These are phyloP conservation scores for Nicotiana knightiana DNA, from an alignment of 257 asterid genomes.

Conservation along the genomic window DNA sequence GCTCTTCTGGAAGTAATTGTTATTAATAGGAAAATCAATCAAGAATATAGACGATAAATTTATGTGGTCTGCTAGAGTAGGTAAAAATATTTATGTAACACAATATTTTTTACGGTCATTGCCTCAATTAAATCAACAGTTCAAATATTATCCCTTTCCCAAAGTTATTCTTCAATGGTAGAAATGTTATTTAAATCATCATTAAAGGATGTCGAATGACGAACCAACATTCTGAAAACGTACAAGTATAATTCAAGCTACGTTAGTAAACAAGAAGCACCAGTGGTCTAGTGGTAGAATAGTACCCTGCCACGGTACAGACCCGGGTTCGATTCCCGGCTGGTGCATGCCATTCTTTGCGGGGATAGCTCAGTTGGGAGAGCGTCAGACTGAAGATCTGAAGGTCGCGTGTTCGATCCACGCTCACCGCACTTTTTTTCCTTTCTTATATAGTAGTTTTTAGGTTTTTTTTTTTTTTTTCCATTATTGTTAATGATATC, in stretches of 20 bases:
- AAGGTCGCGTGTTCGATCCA: slow-evolving; percentile 85
- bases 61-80: neutral
- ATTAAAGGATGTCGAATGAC: too few relatives aligned
- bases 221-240: too few relatives aligned
- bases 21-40: neutral
- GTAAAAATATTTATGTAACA: neutral
- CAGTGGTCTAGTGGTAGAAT: slow-evolving; percentile 79
- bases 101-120: neutral
- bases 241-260: too few relatives aligned
- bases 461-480: too few relatives aligned
- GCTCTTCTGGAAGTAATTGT: neutral
- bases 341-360: slow-evolving; percentile 42
- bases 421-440: slow-evolving; percentile 51
- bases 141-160: too few relatives aligned
- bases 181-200: too few relatives aligned
- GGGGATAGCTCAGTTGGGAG: slow-evolving; percentile 94
- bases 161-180: too few relatives aligned
- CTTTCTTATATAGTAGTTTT: too few relatives aligned
- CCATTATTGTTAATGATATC: too few relatives aligned
- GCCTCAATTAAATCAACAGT: neutral
- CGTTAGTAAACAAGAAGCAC: slow-evolving; percentile 19
- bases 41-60: neutral
- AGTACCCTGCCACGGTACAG: slow-evolving; percentile 81
- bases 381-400: slow-evolving; percentile 82
- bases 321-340: slow-evolving; percentile 73